Conservation (phyloP, 2,329 filamentous ascomycete genomes). For the Thielaviopsis euricoi region DNA sequence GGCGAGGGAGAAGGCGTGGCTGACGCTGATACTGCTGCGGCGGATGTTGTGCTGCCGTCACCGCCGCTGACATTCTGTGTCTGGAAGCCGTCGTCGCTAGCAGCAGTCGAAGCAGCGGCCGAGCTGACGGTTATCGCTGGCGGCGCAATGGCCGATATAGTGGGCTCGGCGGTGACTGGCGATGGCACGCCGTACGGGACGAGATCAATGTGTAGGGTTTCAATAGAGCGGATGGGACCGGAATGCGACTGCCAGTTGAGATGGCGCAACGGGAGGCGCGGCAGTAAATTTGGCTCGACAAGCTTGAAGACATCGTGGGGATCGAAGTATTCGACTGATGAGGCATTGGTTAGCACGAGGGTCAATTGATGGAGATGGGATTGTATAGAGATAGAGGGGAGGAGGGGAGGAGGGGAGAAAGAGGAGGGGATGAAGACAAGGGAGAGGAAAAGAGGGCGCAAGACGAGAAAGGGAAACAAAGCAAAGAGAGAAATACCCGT, state of each 20-base stretch:
- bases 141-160: conserved; percentile 16
- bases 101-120: conserved; percentile 18
- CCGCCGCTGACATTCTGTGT: conserved; percentile 34
- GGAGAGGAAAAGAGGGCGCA: neutral
- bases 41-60: conserved; percentile 20
- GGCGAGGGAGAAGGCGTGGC: conserved; percentile 16
- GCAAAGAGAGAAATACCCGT: conserved; percentile 54
- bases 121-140: no score
- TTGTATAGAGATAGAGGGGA: no score
- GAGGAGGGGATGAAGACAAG: conserved; percentile 5
- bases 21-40: conserved; percentile 16
- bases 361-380: no score
- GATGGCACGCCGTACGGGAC: conserved; percentile 40
- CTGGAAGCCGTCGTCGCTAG: conserved; percentile 42
- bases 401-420: conserved; percentile 12
- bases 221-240: conserved; percentile 81
- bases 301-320: conserved; percentile 77
- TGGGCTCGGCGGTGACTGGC: conserved; percentile 27
- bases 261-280: conserved; percentile 72
- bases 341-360: no score
- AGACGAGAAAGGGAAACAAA: conserved; percentile 14
- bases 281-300: conserved; percentile 58
- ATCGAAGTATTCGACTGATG: conserved; percentile 95
- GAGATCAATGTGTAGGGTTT: conserved; percentile 79
- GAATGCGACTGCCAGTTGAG: conserved; percentile 95